phyloP scores from a whole-genome alignment of 768 basidiomycete species.

The Lentinula lateritia region DNA sequence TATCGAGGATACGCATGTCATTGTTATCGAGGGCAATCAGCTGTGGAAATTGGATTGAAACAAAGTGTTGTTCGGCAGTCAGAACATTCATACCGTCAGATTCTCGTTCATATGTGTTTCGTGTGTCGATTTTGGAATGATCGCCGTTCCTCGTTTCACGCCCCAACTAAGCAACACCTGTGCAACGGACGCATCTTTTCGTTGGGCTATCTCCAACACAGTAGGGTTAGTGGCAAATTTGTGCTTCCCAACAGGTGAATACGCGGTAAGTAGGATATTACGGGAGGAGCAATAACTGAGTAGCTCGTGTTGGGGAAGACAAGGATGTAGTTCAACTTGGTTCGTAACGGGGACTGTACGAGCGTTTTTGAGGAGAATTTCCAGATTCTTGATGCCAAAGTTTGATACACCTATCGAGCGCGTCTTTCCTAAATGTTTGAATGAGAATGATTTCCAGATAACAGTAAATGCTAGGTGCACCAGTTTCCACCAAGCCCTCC shows the following conservation, averaged over 20 bases:
- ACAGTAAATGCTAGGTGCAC: constrained; percentile 18
- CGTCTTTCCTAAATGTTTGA: constrained; percentile 25
- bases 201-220: constrained; percentile 21
- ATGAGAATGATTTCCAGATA: constrained; percentile 22
- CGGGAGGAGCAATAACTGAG: constrained; percentile 33
- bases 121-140: constrained; percentile 50
- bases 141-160: constrained; percentile 44
- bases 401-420: constrained; percentile 45
- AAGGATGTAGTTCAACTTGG: constrained; percentile 40
- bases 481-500: constrained; percentile 30
- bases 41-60: constrained; percentile 18
- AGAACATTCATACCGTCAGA: constrained; percentile 19
- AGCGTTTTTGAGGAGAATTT: constrained; percentile 28
- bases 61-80: not conserved
- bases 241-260: constrained; percentile 36
- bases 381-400: constrained; percentile 36
- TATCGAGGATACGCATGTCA: constrained; percentile 32
- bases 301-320: constrained; percentile 37
- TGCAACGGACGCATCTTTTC: constrained; percentile 25
- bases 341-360: constrained; percentile 38
- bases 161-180: constrained; percentile 57
- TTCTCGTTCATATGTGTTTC: constrained; percentile 38
- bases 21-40: constrained; percentile 21
- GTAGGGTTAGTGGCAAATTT: constrained; percentile 22
- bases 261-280: constrained; percentile 41